phyloP scores from a whole-genome alignment of 73 alveolate genomes.

The Stentor coeruleus region DNA sequence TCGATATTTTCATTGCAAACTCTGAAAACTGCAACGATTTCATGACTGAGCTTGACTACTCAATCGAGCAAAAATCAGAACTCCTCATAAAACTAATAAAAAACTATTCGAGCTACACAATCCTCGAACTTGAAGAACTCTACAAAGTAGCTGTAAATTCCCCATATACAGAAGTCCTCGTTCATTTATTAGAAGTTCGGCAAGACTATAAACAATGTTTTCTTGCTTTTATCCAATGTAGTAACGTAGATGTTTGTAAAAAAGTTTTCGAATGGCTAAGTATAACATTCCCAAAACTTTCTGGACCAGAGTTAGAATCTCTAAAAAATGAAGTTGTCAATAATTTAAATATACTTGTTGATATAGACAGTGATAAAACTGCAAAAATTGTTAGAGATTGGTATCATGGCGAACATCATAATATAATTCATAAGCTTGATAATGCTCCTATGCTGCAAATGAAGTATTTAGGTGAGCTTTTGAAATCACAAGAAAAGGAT shows the following conservation, averaged over 20 bases:
- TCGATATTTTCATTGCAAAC: neutral
- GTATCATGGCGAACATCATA: slow-evolving; percentile 9
- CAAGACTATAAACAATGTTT: slow-evolving; percentile 3
- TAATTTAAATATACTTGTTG: neutral
- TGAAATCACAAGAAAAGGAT: slow-evolving; percentile 10
- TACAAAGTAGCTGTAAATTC: neutral
- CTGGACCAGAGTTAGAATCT: neutral
- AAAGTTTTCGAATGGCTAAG: slow-evolving; percentile 23
- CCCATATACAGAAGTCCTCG: slow-evolving; percentile 18
- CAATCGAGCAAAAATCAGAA: neutral
- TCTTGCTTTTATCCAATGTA: neutral
- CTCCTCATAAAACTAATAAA: neutral
- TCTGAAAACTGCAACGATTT: no score
- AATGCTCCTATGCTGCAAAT: slow-evolving; percentile 26
- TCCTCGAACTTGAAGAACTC: neutral
- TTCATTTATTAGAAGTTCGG: neutral
- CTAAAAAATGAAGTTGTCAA: slow-evolving; percentile 15
- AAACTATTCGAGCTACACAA: neutral
- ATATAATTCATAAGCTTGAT: slow-evolving; percentile 23
- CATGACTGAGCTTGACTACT: neutral
- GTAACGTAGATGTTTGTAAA: neutral
- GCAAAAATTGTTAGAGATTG: slow-evolving; percentile 27
- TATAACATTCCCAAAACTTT: neutral
- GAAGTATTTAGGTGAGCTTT: neutral
- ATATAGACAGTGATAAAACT: slow-evolving; percentile 25